phyloP scores from a whole-genome alignment of 2,329 filamentous ascomycete genomes.

The Exophiala sp. region DNA sequence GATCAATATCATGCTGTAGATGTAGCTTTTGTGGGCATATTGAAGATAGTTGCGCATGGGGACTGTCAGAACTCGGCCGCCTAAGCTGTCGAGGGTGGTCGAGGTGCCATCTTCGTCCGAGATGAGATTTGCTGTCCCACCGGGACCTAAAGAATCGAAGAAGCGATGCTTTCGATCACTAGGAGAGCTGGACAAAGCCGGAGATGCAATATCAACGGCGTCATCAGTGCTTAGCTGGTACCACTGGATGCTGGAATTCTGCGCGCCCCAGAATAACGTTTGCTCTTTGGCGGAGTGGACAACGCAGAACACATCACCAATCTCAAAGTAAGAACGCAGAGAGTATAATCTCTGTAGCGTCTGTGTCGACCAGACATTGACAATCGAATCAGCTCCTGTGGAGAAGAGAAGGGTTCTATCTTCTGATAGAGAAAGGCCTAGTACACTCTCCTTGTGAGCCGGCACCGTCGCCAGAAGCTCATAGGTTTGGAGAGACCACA shows the following conservation, averaged over 20 bases:
- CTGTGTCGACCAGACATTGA: constrained; percentile 85
- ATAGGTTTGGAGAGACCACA: constrained; percentile 86
- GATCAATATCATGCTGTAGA: constrained; percentile 91
- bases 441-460: constrained; percentile 84
- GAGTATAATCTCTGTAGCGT: constrained; percentile 72
- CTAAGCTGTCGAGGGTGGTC: constrained; percentile 45
- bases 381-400: constrained; percentile 84
- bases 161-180: constrained; percentile 72
- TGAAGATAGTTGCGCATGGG: constrained; percentile 72
- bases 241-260: constrained; percentile 64
- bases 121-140: constrained; percentile 62
- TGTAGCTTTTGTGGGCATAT: constrained; percentile 91
- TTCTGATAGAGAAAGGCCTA: constrained; percentile 73
- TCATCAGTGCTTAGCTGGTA: constrained; percentile 62
- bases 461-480: constrained; percentile 72
- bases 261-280: constrained; percentile 83
- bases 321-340: constrained; percentile 87
- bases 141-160: constrained; percentile 81
- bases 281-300: constrained; percentile 73
- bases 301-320: constrained; percentile 94
- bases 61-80: constrained; percentile 69
- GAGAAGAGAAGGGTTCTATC: constrained; percentile 77
- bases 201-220: constrained; percentile 49
- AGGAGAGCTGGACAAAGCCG: constrained; percentile 61
- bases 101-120: constrained; percentile 40